These are phyloP conservation scores for Curvularia eragrostidis DNA, from an alignment of 2,329 filamentous ascomycete genomes.

Conservation along the genomic window DNA sequence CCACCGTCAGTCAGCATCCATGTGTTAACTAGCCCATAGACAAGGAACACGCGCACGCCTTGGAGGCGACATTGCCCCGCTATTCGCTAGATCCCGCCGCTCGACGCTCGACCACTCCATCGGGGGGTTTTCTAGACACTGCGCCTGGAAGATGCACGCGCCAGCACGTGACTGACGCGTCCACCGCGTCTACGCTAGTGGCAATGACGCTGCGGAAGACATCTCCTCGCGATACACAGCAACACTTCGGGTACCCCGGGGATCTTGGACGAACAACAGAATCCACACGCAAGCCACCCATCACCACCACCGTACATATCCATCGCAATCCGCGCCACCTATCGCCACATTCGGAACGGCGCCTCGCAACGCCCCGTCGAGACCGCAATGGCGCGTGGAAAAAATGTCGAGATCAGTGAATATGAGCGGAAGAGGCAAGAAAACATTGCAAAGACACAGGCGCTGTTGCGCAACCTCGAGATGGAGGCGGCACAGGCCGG, in stretches of 20 bases:
- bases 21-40: slow-evolving; percentile 4
- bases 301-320: background rate
- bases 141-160: slow-evolving; percentile 3
- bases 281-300: background rate
- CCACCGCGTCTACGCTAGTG: slow-evolving; percentile 24
- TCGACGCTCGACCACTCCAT: background rate
- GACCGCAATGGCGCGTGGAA: slow-evolving; percentile 41
- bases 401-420: slow-evolving; percentile 71
- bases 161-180: slow-evolving; percentile 28
- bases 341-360: background rate
- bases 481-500: slow-evolving; percentile 71
- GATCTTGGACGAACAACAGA: slow-evolving; percentile 1
- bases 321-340: slow-evolving; percentile 7
- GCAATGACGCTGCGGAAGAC: slow-evolving; percentile 9
- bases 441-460: slow-evolving; percentile 87
- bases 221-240: slow-evolving; percentile 12
- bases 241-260: slow-evolving; percentile 13
- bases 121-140: background rate
- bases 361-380: background rate
- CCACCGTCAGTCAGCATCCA: slow-evolving; percentile 1
- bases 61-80: background rate
- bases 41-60: slow-evolving; percentile 1
- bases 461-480: slow-evolving; percentile 78
- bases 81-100: background rate
- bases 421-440: slow-evolving; percentile 86